Percentiles rank a stretch among this genome's conserved stretches.
Evolutionary conservation across 805 yeast genomes (phyloP).

Genomic region (Candida oleophila): DNA sequence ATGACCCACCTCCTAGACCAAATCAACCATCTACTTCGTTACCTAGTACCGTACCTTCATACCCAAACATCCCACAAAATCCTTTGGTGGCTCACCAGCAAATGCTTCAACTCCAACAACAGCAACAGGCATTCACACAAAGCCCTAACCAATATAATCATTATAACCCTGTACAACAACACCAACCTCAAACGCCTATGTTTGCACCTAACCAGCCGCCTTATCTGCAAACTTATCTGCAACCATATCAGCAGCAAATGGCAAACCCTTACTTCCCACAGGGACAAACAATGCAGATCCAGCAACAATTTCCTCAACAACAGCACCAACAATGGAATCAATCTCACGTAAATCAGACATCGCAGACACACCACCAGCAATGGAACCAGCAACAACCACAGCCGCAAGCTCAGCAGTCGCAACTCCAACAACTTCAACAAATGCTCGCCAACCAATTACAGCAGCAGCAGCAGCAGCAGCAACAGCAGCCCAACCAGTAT

Average conservation of each 20-base stretch:
- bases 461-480: conserved; percentile 12
- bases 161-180: conserved; percentile 13
- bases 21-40: conserved; percentile 6
- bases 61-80: conserved; percentile 1
- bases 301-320: not conserved
- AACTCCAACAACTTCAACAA: conserved; percentile 26
- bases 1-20: conserved; percentile 13
- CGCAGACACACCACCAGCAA: not conserved
- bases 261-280: conserved; percentile 7
- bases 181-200: conserved; percentile 1
- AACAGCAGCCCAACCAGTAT: conserved; percentile 11
- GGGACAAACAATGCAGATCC: not conserved
- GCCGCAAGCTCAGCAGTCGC: conserved; percentile 4
- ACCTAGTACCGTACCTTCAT: not conserved
- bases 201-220: conserved; percentile 4
- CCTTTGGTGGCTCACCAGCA: conserved; percentile 8
- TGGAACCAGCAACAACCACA: not conserved
- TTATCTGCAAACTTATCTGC: conserved; percentile 1
- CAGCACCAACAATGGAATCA: conserved; percentile 7
- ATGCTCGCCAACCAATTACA: conserved; percentile 20
- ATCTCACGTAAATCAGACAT: not conserved
- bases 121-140: not conserved
- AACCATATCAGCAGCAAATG: conserved; percentile 10
- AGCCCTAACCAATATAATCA: conserved; percentile 9
- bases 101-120: conserved; percentile 17